Conservation (phyloP, 2,329 filamentous ascomycete species). For the Fusarium mexicanum region DNA sequence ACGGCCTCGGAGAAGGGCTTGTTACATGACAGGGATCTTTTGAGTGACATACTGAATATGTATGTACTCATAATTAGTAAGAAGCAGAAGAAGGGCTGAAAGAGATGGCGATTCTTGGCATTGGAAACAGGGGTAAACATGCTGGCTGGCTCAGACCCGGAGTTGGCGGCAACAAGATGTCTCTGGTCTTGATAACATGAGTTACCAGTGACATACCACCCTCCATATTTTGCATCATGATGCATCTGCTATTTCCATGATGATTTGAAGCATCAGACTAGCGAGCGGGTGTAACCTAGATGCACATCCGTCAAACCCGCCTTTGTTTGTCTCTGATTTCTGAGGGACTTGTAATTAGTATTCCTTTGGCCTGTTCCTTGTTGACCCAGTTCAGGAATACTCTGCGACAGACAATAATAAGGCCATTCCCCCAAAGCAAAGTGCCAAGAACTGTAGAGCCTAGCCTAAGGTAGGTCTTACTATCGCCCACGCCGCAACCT, state of each 20-base stretch:
- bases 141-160: neutral
- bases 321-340: neutral
- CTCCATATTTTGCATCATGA: neutral
- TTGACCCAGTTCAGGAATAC: neutral
- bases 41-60: neutral
- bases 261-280: neutral
- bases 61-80: no score
- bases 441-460: constrained; percentile 4
- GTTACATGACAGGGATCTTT: neutral
- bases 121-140: neutral
- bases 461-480: neutral
- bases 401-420: neutral
- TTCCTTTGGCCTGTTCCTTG: neutral
- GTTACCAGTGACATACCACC: neutral
- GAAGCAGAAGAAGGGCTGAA: constrained; percentile 1
- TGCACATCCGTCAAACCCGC: neutral
- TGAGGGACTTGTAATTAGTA: neutral
- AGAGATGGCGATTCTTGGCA: constrained; percentile 4
- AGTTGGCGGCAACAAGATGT: neutral
- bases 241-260: neutral
- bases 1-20: neutral
- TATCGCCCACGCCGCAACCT: constrained; percentile 56
- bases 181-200: neutral
- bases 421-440: neutral
- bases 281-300: neutral